Percentiles rank a stretch among this genome's conserved stretches.
Evolutionary conservation across 2,329 filamentous ascomycete species (phyloP).

Genomic region (Scopulariopsis brevicaulis): DNA sequence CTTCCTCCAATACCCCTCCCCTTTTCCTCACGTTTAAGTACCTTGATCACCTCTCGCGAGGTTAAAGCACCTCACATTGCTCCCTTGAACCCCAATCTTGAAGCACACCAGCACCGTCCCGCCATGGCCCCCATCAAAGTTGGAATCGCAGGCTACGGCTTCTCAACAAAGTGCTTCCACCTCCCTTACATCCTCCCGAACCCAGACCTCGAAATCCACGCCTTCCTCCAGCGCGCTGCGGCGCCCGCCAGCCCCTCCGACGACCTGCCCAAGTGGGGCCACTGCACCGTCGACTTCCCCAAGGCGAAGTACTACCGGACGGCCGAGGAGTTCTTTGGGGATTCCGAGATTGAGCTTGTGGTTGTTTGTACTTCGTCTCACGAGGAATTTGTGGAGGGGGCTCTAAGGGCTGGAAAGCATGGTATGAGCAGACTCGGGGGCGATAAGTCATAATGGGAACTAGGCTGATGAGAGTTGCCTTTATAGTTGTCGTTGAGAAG

Average conservation of each 20-base stretch:
- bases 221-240: conserved; percentile 34
- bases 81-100: not conserved
- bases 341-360: conserved; percentile 47
- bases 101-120: not conserved
- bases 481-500: conserved; percentile 50
- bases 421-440: conserved; percentile 13
- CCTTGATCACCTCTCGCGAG: not conserved
- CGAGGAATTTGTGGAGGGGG: conserved; percentile 33
- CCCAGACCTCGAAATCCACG: conserved; percentile 30
- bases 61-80: not conserved
- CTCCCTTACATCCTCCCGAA: conserved; percentile 33
- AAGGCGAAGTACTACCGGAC: conserved; percentile 43
- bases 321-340: conserved; percentile 46
- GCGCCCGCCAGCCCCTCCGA: conserved; percentile 20
- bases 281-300: conserved; percentile 37
- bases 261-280: conserved; percentile 20
- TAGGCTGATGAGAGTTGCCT: not conserved
- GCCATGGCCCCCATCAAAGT: conserved; percentile 25
- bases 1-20: not conserved
- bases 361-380: conserved; percentile 26
- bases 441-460: not conserved
- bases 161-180: conserved; percentile 31
- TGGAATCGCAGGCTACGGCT: conserved; percentile 37
- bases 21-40: not conserved
- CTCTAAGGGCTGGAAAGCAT: conserved; percentile 49